These are phyloP conservation scores for Hanseniaspora osmophila DNA, from an alignment of 805 yeast genomes.

Conservation along the genomic window DNA sequence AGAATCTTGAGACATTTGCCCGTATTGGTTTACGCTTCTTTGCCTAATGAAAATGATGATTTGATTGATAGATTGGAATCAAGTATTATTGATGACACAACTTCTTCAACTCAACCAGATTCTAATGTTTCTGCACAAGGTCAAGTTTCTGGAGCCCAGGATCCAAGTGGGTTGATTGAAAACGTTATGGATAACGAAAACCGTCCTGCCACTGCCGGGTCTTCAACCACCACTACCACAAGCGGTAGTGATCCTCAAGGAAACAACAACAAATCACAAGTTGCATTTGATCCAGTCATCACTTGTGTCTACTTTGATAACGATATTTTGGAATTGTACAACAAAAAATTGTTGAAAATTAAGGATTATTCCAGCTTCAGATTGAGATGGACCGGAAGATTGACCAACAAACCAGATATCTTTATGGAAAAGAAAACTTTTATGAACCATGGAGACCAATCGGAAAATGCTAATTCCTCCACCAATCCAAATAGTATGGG, in stretches of 20 bases:
- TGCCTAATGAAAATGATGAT: constrained; percentile 22
- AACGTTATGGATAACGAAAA: too few relatives aligned
- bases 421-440: constrained; percentile 67
- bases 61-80: constrained; percentile 17
- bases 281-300: constrained; percentile 58
- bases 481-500: constrained; percentile 11
- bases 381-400: constrained; percentile 81
- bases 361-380: constrained; percentile 63
- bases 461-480: constrained; percentile 12
- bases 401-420: constrained; percentile 63
- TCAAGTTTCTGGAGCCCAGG: too few relatives aligned
- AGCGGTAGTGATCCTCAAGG: constrained; percentile 28
- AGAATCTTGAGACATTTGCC: constrained; percentile 86
- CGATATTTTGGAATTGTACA: constrained; percentile 68
- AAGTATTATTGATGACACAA: constrained; percentile 10
- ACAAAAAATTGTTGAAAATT: constrained; percentile 61
- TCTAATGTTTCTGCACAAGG: background rate
- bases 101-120: background rate
- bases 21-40: constrained; percentile 55
- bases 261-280: constrained; percentile 30
- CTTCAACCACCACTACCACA: constrained; percentile 22
- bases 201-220: too few relatives aligned
- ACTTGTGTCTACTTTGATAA: constrained; percentile 84
- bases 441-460: constrained; percentile 19
- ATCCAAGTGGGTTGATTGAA: too few relatives aligned